Percentiles rank a stretch among this genome's conserved stretches.
Conservation (phyloP, 805 yeast genomes). For the Teunomyces lycoperdinae region DNA sequence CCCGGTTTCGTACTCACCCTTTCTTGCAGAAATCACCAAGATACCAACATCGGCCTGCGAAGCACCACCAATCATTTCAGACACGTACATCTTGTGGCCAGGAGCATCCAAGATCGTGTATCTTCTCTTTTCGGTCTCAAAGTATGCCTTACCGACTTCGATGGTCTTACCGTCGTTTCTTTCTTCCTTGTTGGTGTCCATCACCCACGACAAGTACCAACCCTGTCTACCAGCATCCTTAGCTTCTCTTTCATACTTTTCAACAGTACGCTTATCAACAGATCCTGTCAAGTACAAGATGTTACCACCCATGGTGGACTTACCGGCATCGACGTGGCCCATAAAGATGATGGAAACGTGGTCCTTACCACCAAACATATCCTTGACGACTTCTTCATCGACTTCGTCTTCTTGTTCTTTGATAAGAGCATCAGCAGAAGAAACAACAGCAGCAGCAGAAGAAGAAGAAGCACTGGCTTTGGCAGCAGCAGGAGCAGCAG, state of each 20-base stretch:
- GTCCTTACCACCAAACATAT: slow-evolving; percentile 95
- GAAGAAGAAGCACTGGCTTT: slow-evolving; percentile 10
- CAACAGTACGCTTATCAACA: slow-evolving; percentile 97
- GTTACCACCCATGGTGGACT: slow-evolving; percentile 99
- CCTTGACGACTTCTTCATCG: slow-evolving; percentile 84
- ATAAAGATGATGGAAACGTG: slow-evolving; percentile 95
- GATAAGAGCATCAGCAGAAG: slow-evolving; percentile 48
- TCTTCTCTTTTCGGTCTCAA: slow-evolving; percentile 97
- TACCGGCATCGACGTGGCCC: slow-evolving; percentile 99
- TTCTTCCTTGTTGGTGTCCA: slow-evolving; percentile 99
- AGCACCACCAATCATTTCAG: slow-evolving; percentile 99
- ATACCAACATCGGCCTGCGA: slow-evolving; percentile 99
- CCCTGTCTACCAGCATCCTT: slow-evolving; percentile 99
- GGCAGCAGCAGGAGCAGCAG: slow-evolving; percentile 6
- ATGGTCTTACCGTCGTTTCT: slow-evolving; percentile 98
- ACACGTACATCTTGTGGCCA: slow-evolving; percentile 98
- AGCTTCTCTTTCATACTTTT: slow-evolving; percentile 96
- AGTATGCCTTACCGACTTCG: slow-evolving; percentile 96
- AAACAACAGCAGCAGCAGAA: slow-evolving; percentile 16
- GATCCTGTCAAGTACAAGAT: slow-evolving; percentile 90
- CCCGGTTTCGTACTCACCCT: slow-evolving; percentile 99
- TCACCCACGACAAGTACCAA: slow-evolving; percentile 99
- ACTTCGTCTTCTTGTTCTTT: slow-evolving; percentile 77
- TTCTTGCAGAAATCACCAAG: slow-evolving; percentile 94
- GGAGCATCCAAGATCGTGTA: slow-evolving; percentile 99